Conservation (phyloP, 2,329 filamentous ascomycete species). For the Hymenoscyphus salicellus region DNA sequence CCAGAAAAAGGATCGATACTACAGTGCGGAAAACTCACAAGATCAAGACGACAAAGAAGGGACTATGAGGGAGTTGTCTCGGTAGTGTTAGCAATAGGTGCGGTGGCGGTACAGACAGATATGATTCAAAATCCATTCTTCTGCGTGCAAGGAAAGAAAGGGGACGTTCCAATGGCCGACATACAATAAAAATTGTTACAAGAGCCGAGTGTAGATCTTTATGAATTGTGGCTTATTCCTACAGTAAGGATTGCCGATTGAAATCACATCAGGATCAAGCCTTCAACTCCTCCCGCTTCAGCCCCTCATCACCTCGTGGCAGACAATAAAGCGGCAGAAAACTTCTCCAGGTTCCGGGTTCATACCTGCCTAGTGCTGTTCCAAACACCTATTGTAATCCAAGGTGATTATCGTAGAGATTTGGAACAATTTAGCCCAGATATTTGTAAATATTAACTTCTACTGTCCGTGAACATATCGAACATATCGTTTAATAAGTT, state of each 20-base stretch:
- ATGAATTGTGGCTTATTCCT: neutral
- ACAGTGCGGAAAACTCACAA: neutral
- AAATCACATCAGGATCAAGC: neutral
- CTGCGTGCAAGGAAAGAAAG: too few species aligned
- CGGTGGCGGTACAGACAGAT: neutral
- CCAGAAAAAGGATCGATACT: neutral
- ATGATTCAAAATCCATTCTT: too few species aligned
- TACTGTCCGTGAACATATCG: too few species aligned
- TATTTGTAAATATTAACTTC: too few species aligned
- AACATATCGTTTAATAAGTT: too few species aligned
- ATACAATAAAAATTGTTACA: neutral
- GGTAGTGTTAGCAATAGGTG: neutral
- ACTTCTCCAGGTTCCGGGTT: too few species aligned
- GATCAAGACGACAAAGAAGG: neutral
- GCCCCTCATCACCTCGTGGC: too few species aligned
- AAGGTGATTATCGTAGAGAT: too few species aligned
- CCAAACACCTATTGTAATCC: too few species aligned
- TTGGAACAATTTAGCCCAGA: too few species aligned
- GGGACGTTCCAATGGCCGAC: neutral
- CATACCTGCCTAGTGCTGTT: too few species aligned
- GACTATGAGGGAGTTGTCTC: neutral
- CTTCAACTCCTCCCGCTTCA: neutral
- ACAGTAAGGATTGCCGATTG: neutral
- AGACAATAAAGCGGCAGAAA: too few species aligned
- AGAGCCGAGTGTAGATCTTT: neutral